A percentile compares a stretch with the other conserved stretches of the same genome.
phyloP scores from a whole-genome alignment of 2,329 filamentous ascomycete species.

The Pseudogymnoascus sp. region DNA sequence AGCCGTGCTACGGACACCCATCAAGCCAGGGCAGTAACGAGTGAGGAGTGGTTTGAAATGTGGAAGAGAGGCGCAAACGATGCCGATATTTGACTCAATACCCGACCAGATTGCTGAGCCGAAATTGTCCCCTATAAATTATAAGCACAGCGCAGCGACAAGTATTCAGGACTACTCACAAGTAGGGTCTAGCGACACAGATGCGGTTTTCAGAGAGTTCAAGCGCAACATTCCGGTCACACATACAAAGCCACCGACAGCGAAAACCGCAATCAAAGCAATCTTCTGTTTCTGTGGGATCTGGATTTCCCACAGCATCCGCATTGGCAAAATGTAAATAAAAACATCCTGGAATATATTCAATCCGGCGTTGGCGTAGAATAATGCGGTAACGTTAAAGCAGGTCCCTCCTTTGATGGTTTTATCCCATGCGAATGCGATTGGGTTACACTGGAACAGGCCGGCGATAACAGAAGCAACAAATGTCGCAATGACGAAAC shows the following conservation, averaged over 20 bases:
- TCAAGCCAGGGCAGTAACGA: slow-evolving; percentile 1
- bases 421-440: slow-evolving; percentile 28
- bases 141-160: not conserved
- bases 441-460: slow-evolving; percentile 23
- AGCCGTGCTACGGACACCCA: not conserved
- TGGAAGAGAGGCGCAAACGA: not conserved
- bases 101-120: slow-evolving; percentile 3
- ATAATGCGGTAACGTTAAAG: not conserved
- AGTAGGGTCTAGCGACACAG: slow-evolving; percentile 12
- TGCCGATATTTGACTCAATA: slow-evolving; percentile 1
- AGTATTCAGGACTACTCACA: not conserved
- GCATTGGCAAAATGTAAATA: slow-evolving; percentile 18
- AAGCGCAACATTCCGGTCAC: slow-evolving; percentile 18
- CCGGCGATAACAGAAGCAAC: slow-evolving; percentile 18
- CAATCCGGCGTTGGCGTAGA: slow-evolving; percentile 16
- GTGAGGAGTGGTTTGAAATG: slow-evolving; percentile 2
- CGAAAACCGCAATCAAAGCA: slow-evolving; percentile 19
- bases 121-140: not conserved
- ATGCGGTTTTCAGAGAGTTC: slow-evolving; percentile 12
- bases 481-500: slow-evolving; percentile 1
- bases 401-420: slow-evolving; percentile 17
- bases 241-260: slow-evolving; percentile 21
- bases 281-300: slow-evolving; percentile 19
- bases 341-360: slow-evolving; percentile 20
- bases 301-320: slow-evolving; percentile 14